Percentiles rank a stretch among this genome's conserved stretches.
Evolutionary conservation across 1,139 yeast genomes (phyloP).

Genomic region (Geotrichum macrosporum): DNA sequence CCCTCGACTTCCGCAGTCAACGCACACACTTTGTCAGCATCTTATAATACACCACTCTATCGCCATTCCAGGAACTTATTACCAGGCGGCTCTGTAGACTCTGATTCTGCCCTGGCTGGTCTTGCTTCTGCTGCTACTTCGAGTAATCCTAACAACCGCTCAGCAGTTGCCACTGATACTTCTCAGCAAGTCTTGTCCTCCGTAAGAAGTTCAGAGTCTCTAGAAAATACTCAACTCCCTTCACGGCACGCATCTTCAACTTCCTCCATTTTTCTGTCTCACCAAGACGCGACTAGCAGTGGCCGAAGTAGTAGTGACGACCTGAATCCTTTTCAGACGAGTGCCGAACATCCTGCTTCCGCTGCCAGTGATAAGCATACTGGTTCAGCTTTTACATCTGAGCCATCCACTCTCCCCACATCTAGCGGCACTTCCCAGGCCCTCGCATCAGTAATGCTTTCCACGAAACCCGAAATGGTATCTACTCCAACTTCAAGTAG

Average conservation of each 20-base stretch:
- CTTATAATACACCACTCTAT: too few relatives aligned
- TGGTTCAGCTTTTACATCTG: background rate
- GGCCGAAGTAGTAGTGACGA: slow-evolving; percentile 7
- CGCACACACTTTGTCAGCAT: background rate
- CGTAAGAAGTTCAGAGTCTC: too few relatives aligned
- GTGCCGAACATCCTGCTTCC: background rate
- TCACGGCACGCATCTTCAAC: background rate
- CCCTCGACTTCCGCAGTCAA: background rate
- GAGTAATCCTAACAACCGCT: background rate
- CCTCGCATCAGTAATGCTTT: background rate
- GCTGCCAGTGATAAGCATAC: background rate
- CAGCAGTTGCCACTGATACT: background rate
- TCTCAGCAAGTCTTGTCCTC: too few relatives aligned
- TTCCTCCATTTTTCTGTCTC: background rate
- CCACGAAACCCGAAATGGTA: slow-evolving; percentile 2
- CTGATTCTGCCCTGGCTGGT: slow-evolving; percentile 1
- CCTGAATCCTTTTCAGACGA: background rate
- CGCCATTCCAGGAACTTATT: background rate
- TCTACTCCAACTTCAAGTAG: slow-evolving; percentile 6
- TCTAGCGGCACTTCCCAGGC: slow-evolving; percentile 1
- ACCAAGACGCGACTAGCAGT: background rate
- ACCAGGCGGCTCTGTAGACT: background rate
- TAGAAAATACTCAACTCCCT: background rate
- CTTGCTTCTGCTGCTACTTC: slow-evolving; percentile 17
- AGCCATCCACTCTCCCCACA: background rate